Base-by-base conservation (phyloP, 2,329 filamentous ascomycete genomes). In the Ophiostoma himal-ulmi region DNA sequence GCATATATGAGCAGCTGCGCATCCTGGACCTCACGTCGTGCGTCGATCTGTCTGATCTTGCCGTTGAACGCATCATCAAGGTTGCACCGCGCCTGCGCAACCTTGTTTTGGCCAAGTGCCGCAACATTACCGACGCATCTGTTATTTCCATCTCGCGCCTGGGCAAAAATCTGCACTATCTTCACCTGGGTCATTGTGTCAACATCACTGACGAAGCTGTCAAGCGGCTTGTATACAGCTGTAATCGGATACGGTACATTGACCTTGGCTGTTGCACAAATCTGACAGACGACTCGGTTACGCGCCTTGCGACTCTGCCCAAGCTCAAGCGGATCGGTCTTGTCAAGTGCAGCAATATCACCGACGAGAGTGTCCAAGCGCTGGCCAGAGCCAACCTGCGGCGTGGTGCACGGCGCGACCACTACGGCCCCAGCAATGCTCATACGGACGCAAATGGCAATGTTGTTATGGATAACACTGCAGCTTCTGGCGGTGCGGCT, bases 221-320 rank as follows among this genome's bases (percentile, higher is more conserved):
- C 22, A 91, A 91, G 75, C 89, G 89, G 70, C 84, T 99, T 41
- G 93, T 97, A 54, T 89, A 90, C 74, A 84, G 84, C 69, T 99
- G 95, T 83, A 98, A 94, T 76, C 88, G 95, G 34, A 98, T 99
- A 74, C 88, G 95, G 70, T 99, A 99, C 78, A 99, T 99, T 74
- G 95, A 99, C 78, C 83, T 99, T 62, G 95, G 95, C n/a, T 98
- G 95, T 81, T 99, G 95, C 80, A 87, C 86, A 17, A 89, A 92
- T 75, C 83, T 99, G 72, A 98, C 95, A 0, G 95, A 99, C 75
- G 84, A 97, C 13, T 97, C 94, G 30, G 91, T 99, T 20, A 90
- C 86, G 73, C 90, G 92, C 73, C 83, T 99, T 52, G 94, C 95
- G 5, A 88, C 88, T 17, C 85, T 99, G 6, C 95, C 95, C 3